Percentiles rank a stretch among this genome's conserved stretches.
Conservation (phyloP, 176 grass and related monocot genomes). For the Avena atlantica region DNA sequence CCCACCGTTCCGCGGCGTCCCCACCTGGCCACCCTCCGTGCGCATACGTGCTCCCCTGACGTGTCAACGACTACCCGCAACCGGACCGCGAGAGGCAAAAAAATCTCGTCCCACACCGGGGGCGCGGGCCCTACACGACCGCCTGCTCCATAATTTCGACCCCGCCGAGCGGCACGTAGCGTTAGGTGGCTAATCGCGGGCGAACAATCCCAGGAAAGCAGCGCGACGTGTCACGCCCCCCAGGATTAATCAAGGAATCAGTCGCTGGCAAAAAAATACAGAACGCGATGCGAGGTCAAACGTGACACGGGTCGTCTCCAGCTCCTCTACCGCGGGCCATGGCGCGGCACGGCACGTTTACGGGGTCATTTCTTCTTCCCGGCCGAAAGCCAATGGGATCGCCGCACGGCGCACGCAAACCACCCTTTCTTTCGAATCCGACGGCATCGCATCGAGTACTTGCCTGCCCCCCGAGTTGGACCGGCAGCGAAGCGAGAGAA, state of each 20-base stretch:
- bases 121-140: background rate
- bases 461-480: background rate
- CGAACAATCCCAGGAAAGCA: background rate
- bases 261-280: background rate
- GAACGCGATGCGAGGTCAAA: background rate
- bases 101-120: background rate
- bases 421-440: background rate
- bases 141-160: background rate
- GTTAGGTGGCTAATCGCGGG: background rate
- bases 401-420: slow-evolving; percentile 1
- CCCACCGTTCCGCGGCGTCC: background rate
- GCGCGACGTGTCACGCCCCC: background rate
- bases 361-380: background rate
- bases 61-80: background rate
- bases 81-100: background rate
- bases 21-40: background rate
- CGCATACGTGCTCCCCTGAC: slow-evolving; percentile 19
- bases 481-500: background rate
- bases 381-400: background rate
- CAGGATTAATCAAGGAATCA: background rate
- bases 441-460: background rate
- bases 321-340: background rate
- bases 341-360: background rate
- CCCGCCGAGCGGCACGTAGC: background rate
- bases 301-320: background rate